Base-by-base conservation (phyloP, 2,329 filamentous ascomycete genomes). In the Apiospora phragmitis region DNA sequence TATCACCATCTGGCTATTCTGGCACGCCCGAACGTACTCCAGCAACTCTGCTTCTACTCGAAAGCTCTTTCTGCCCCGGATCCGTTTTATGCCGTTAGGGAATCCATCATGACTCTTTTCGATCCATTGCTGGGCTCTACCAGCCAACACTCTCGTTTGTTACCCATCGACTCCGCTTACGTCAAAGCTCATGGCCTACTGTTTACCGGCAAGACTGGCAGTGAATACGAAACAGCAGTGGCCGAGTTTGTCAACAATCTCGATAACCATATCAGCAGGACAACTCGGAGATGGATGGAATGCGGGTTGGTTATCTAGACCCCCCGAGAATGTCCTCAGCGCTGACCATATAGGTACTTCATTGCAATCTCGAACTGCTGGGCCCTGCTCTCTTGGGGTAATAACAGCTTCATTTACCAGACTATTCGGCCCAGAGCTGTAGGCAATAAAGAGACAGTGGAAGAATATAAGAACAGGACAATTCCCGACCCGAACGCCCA, bases 1-100 rank as follows among this genome's bases (percentile, higher is more conserved):
- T 96, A 97, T 71, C 94, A 98, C 74, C 94, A 98, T 76, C 83
- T 98, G 0, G 95, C 94, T 0, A 95, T 95, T 35, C 80, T 95
- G 0, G 91, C 93, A 0, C 83, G 92, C 0, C 91, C 92, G 0
- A 91, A 93, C 71, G 87, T 88, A 0, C 80, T 94, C 0, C 89
- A 92, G 70, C 93, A 95, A 77, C 81, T 95, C 0, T 94, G 89
- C 75, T 93, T 89, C 71, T 95, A 94, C 73, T 82, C 86, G 0
- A 93, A 93, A 72, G 90, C 90, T 0, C 84, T 95, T 0, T 93
- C 90, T 41, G 92, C 92, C 0, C 84, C 88, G 0, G 85, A 89
- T 2, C 90, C 91, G 0, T 95, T 95, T 71, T 78, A 80, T 0
- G 91, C 89, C 24, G 90, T 92, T 0, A 85, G 88, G 6, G 92